A percentile compares a stretch with the other conserved stretches of the same genome.
Conservation (phyloP, 306 rosid species). For the Cotoneaster glaucophyllus region DNA sequence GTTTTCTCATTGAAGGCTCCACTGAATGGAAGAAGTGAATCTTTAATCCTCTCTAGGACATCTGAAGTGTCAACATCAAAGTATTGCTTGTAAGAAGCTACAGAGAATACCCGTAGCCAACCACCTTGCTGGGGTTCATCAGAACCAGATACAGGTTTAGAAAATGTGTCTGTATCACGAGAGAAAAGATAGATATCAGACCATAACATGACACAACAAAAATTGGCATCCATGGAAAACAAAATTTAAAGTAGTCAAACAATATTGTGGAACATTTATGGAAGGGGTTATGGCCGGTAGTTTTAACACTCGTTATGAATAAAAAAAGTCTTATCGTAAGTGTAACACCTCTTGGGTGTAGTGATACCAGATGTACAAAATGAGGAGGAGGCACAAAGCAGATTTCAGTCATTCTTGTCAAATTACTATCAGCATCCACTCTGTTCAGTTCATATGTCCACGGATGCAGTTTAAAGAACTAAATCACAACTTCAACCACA, state of each 20-base stretch:
- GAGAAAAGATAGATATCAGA: conserved; percentile 9
- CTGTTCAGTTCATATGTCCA: not conserved
- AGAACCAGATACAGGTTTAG: conserved; percentile 76
- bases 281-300: not conserved
- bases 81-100: conserved; percentile 76
- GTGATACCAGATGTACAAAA: not conserved
- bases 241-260: not conserved
- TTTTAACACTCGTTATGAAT: not conserved
- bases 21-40: conserved; percentile 80
- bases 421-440: not conserved
- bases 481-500: not conserved
- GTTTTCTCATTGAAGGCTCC: conserved; percentile 89
- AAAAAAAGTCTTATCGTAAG: not conserved
- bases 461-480: not conserved
- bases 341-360: not conserved
- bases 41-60: conserved; percentile 72
- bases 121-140: conserved; percentile 83
- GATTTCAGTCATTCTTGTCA: not conserved
- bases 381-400: not conserved
- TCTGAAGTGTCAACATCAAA: conserved; percentile 88
- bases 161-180: conserved; percentile 66
- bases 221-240: not conserved
- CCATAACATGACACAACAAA: conserved; percentile 8
- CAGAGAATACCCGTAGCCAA: conserved; percentile 53
- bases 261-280: not conserved